phyloP scores from a whole-genome alignment of 306 rosid species.

The Rubus idaeus region DNA sequence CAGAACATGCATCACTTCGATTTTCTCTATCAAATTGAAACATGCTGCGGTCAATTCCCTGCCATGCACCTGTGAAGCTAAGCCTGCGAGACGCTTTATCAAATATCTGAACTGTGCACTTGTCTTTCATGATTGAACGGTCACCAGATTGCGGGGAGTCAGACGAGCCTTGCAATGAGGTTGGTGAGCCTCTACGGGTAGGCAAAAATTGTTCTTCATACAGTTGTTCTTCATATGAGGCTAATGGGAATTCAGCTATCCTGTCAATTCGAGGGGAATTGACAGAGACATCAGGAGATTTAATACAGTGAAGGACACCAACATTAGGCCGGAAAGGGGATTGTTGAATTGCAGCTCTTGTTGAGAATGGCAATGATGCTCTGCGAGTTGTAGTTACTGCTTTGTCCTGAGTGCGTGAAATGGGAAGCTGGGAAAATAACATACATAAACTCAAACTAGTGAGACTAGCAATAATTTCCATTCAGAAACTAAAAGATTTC shows the following conservation, averaged over 20 bases:
- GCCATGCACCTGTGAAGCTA: conserved; percentile 52
- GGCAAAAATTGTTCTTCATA: conserved; percentile 60
- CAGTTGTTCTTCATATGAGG: conserved; percentile 63
- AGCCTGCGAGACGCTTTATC: conserved; percentile 54
- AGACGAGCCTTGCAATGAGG: conserved; percentile 55
- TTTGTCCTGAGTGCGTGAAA: conserved; percentile 43
- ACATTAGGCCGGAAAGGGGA: conserved; percentile 37
- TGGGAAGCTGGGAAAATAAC: conserved; percentile 47
- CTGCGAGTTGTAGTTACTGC: conserved; percentile 54
- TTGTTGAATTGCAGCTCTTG: conserved; percentile 43
- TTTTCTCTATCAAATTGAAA: conserved; percentile 46
- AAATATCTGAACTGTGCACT: conserved; percentile 69
- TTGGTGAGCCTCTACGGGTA: conserved; percentile 41
- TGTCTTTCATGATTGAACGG: conserved; percentile 79
- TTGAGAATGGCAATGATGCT: conserved; percentile 75
- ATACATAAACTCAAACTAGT: conserved; percentile 29
- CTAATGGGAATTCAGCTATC: conserved; percentile 91
- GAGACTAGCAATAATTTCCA: conserved; percentile 16
- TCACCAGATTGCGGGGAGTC: conserved; percentile 49
- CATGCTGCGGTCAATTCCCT: conserved; percentile 60
- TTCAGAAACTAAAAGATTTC: neutral
- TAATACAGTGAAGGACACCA: conserved; percentile 46
- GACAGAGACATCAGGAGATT: conserved; percentile 88
- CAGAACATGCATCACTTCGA: conserved; percentile 66
- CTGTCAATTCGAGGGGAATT: conserved; percentile 94